Conservation (phyloP, 1,284 basidiomycete genomes). For the Fomes fomentarius region DNA sequence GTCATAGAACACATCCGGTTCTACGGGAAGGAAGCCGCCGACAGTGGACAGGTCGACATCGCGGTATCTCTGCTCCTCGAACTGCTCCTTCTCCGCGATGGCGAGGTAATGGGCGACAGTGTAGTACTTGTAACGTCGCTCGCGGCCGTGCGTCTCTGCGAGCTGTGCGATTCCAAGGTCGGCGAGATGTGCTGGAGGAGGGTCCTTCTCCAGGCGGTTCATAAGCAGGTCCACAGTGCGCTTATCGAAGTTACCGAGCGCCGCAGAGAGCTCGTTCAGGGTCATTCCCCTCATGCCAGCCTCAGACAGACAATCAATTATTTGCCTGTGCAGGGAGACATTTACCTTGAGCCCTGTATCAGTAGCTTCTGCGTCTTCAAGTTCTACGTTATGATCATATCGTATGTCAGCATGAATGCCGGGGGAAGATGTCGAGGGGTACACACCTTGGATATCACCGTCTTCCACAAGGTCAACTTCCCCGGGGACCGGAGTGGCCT, state of each 20-base stretch:
- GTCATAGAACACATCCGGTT: slow-evolving; percentile 56
- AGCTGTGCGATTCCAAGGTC: slow-evolving; percentile 70
- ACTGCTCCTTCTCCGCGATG: slow-evolving; percentile 58
- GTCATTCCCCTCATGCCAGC: slow-evolving; percentile 71
- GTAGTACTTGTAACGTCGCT: slow-evolving; percentile 81
- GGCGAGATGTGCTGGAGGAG: slow-evolving; percentile 67
- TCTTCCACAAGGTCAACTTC: slow-evolving; percentile 23
- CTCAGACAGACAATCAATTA: slow-evolving; percentile 68
- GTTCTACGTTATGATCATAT: not conserved
- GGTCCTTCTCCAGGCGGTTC: slow-evolving; percentile 61
- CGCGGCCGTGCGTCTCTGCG: slow-evolving; percentile 77
- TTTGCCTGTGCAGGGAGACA: slow-evolving; percentile 74
- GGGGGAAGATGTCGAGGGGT: no score
- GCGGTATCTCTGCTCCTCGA: slow-evolving; percentile 52
- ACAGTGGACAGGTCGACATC: slow-evolving; percentile 50
- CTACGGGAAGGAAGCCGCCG: slow-evolving; percentile 54
- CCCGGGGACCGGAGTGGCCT: slow-evolving; percentile 35
- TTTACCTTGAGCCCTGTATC: slow-evolving; percentile 53
- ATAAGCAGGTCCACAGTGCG: slow-evolving; percentile 81
- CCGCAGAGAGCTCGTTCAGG: slow-evolving; percentile 63
- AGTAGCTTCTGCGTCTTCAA: slow-evolving; percentile 19
- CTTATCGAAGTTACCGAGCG: slow-evolving; percentile 72
- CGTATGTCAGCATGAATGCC: not conserved
- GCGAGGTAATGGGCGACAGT: slow-evolving; percentile 62
- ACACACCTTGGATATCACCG: slow-evolving; percentile 20